These are phyloP conservation scores for Aspergillus luchuensis DNA, from an alignment of 2,329 filamentous ascomycete genomes.

Conservation along the genomic window DNA sequence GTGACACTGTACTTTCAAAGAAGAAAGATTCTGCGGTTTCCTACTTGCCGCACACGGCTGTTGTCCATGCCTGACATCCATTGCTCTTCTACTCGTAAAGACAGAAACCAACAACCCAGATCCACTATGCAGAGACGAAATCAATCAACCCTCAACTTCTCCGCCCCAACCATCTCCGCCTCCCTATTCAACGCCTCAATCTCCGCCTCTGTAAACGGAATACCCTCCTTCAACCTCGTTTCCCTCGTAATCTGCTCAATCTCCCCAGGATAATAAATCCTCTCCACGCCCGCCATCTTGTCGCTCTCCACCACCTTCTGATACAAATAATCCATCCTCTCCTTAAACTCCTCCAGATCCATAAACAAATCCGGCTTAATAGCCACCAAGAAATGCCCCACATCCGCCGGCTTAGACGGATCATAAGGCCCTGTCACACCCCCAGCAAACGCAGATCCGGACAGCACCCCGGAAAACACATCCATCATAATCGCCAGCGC, in stretches of 20 bases:
- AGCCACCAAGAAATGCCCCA: slow-evolving; percentile 72
- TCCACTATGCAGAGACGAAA: too few relatives aligned
- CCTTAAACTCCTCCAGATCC: slow-evolving; percentile 67
- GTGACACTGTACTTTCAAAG: too few relatives aligned
- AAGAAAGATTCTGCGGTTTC: too few relatives aligned
- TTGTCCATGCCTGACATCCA: too few relatives aligned
- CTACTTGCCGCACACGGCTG: too few relatives aligned
- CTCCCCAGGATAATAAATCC: slow-evolving; percentile 61
- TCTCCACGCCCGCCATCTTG: slow-evolving; percentile 56
- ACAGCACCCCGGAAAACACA: slow-evolving; percentile 76
- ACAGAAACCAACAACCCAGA: too few relatives aligned
- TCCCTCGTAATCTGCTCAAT: slow-evolving; percentile 55
- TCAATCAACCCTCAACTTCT: slow-evolving; percentile 10
- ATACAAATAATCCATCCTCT: slow-evolving; percentile 60
- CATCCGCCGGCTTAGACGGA: slow-evolving; percentile 66
- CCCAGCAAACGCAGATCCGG: slow-evolving; percentile 76
- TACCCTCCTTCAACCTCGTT: slow-evolving; percentile 44
- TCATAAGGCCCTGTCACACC: slow-evolving; percentile 78
- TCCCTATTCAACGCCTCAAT: slow-evolving; percentile 54
- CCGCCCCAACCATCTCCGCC: slow-evolving; percentile 47
- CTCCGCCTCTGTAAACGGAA: slow-evolving; percentile 53
- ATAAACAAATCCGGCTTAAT: slow-evolving; percentile 76
- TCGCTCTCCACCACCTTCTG: slow-evolving; percentile 56
- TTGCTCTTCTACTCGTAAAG: too few relatives aligned
- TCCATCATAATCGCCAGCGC: slow-evolving; percentile 84